These are phyloP conservation scores for Serendipita indica DNA, from an alignment of 768 basidiomycete genomes.

Conservation along the genomic window DNA sequence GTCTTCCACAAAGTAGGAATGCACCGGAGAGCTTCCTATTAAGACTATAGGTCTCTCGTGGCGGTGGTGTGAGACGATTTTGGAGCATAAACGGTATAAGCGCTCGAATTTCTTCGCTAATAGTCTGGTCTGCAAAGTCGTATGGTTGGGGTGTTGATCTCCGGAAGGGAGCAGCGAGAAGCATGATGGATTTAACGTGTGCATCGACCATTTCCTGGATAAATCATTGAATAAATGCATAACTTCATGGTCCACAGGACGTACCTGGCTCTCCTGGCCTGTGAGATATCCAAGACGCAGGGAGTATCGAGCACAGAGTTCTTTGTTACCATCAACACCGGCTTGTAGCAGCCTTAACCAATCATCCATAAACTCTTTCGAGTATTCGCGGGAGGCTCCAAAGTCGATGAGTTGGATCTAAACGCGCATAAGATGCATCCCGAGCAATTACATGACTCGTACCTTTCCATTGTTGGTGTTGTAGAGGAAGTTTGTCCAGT, in stretches of 20 bases:
- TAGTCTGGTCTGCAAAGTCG: slow-evolving; percentile 49
- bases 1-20: slow-evolving; percentile 60
- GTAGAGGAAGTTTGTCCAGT: slow-evolving; percentile 97
- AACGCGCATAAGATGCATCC: background rate
- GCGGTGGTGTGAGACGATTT: slow-evolving; percentile 81
- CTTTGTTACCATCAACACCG: slow-evolving; percentile 52
- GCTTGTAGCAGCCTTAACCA: slow-evolving; percentile 79
- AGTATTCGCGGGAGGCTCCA: slow-evolving; percentile 83
- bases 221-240: background rate
- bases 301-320: slow-evolving; percentile 57
- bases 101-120: slow-evolving; percentile 61
- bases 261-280: slow-evolving; percentile 69
- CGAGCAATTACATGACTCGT: slow-evolving; percentile 1
- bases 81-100: slow-evolving; percentile 83
- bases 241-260: slow-evolving; percentile 9
- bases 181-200: slow-evolving; percentile 66
- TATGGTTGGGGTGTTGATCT: slow-evolving; percentile 50
- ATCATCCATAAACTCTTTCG: slow-evolving; percentile 68
- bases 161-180: slow-evolving; percentile 79
- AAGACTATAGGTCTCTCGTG: slow-evolving; percentile 84
- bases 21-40: slow-evolving; percentile 80
- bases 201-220: slow-evolving; percentile 69
- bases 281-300: slow-evolving; percentile 79
- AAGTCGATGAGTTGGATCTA: slow-evolving; percentile 88
- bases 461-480: slow-evolving; percentile 51